Percentiles rank a stretch among this genome's conserved stretches.
Evolutionary conservation across 2,329 filamentous ascomycete genomes (phyloP).

Genomic region (Hypoxylon sp.): DNA sequence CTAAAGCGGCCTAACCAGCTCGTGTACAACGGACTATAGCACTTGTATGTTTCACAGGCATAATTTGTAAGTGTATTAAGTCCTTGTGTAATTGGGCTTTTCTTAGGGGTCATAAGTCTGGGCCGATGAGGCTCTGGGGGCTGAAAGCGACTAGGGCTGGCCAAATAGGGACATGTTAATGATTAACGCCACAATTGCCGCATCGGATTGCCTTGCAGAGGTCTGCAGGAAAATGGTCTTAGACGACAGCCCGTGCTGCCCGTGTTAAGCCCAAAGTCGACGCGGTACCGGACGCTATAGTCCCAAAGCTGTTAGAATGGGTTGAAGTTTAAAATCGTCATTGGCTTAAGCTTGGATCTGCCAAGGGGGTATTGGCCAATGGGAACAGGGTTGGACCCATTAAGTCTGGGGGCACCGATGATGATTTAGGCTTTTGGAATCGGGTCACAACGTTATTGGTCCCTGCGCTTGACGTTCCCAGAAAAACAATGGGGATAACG

Average conservation of each 20-base stretch:
- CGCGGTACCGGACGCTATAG: slow-evolving; percentile 27
- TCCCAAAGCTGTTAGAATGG: slow-evolving; percentile 11
- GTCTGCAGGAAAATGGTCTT: slow-evolving; percentile 14
- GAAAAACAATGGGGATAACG: slow-evolving; percentile 32
- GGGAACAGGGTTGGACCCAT: neutral
- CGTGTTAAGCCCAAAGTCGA: slow-evolving; percentile 16
- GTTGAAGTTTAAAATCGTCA: slow-evolving; percentile 23
- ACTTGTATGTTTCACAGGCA: neutral
- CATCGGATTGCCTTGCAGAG: slow-evolving; percentile 36
- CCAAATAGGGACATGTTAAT: slow-evolving; percentile 1
- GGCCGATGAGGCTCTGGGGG: slow-evolving; percentile 33
- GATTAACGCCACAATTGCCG: slow-evolving; percentile 25
- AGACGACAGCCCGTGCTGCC: slow-evolving; percentile 5
- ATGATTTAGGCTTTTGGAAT: slow-evolving; percentile 35
- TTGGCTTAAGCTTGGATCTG: slow-evolving; percentile 32
- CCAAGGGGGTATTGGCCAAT: slow-evolving; percentile 29
- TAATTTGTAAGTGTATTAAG: neutral
- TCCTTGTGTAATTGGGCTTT: neutral
- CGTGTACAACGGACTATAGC: neutral
- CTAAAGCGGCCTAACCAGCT: neutral
- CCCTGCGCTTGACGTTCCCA: slow-evolving; percentile 33
- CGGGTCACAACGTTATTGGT: slow-evolving; percentile 39
- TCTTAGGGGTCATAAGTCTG: slow-evolving; percentile 1
- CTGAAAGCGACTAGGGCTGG: slow-evolving; percentile 29
- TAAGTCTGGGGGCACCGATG: slow-evolving; percentile 27